Percentiles rank a stretch among this genome's conserved stretches.
Conservation (phyloP, 352 stramenopile species). For the Phytophthora tubulina region DNA sequence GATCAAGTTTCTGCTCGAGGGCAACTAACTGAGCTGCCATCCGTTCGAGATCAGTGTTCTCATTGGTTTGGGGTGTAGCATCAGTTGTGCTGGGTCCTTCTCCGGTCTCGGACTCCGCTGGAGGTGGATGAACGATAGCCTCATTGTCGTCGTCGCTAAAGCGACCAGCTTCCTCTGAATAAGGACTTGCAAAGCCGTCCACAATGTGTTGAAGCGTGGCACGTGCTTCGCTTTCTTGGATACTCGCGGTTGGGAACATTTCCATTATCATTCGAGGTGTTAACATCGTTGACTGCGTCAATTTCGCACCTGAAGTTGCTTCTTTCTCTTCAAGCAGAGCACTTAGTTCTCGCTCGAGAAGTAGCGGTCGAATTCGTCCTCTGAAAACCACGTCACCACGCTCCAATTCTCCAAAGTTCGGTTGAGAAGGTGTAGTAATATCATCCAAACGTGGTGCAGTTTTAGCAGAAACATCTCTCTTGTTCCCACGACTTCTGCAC, state of each 20-base stretch:
- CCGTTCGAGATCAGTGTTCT: slow-evolving; percentile 10
- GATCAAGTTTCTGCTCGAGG: slow-evolving; percentile 36
- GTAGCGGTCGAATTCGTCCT: slow-evolving; percentile 24
- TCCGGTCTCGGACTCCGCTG: neutral
- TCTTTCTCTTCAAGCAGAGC: slow-evolving; percentile 23
- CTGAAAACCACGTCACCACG: slow-evolving; percentile 34
- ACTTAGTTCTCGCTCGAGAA: slow-evolving; percentile 22
- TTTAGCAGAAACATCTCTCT: slow-evolving; percentile 16
- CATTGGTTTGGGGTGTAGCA: neutral
- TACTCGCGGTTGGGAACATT: slow-evolving; percentile 28
- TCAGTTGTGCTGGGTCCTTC: slow-evolving; percentile 12
- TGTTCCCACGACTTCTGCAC: slow-evolving; percentile 6
- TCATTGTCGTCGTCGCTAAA: slow-evolving; percentile 5
- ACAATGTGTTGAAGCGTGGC: slow-evolving; percentile 39
- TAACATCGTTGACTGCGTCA: slow-evolving; percentile 1
- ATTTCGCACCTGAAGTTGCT: neutral
- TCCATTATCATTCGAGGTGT: slow-evolving; percentile 28
- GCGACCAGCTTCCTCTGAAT: neutral
- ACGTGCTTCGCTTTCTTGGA: slow-evolving; percentile 39
- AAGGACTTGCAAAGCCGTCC: slow-evolving; percentile 11
- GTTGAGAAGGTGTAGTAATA: neutral
- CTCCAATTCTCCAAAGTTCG: slow-evolving; percentile 14
- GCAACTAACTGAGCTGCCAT: slow-evolving; percentile 27
- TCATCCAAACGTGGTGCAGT: slow-evolving; percentile 6
- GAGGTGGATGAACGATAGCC: slow-evolving; percentile 6